Evolutionary conservation across 768 basidiomycete genomes (phyloP).

Genomic region (Holtermannia corniformis): DNA sequence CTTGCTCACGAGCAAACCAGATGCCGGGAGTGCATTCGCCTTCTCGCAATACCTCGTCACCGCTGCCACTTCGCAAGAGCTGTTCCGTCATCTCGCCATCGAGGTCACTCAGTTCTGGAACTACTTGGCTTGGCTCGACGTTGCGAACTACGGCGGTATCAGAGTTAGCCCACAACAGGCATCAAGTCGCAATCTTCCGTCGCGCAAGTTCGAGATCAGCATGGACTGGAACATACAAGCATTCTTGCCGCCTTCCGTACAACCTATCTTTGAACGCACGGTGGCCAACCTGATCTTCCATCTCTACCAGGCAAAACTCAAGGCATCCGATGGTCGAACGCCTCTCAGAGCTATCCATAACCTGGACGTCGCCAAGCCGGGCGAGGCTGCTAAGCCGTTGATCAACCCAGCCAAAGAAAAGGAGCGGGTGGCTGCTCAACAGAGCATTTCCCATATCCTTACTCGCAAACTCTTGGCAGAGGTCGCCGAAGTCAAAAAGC

Average conservation of each 20-base stretch:
- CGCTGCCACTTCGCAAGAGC: conserved; percentile 85
- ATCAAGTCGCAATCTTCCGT: conserved; percentile 13
- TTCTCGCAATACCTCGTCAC: conserved; percentile 92
- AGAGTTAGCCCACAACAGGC: conserved; percentile 49
- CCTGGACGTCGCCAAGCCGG: conserved; percentile 30
- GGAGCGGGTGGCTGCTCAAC: conserved; percentile 59
- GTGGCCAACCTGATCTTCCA: conserved; percentile 78
- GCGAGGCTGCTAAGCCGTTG: conserved; percentile 23
- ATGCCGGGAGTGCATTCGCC: conserved; percentile 81
- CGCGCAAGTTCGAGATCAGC: conserved; percentile 48
- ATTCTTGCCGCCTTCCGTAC: conserved; percentile 77
- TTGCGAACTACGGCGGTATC: conserved; percentile 80
- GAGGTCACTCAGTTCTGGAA: conserved; percentile 84
- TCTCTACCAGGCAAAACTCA: conserved; percentile 56
- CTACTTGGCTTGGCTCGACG: conserved; percentile 90
- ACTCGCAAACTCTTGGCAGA: conserved; percentile 68
- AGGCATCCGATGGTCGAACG: conserved; percentile 56
- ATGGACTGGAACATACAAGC: conserved; percentile 75
- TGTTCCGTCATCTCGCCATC: conserved; percentile 88
- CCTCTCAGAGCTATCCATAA: conserved; percentile 67
- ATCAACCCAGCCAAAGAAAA: conserved; percentile 59
- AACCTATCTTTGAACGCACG: conserved; percentile 60
- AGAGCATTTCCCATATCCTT: conserved; percentile 69
- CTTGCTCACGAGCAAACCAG: conserved; percentile 84
- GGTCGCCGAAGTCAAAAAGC: conserved; percentile 51